Percentiles rank a stretch among this genome's conserved stretches.
These are phyloP conservation scores for Coemansia sp. DNA, from an alignment of 192 early-diverging fungal species.

Conservation along the genomic window DNA sequence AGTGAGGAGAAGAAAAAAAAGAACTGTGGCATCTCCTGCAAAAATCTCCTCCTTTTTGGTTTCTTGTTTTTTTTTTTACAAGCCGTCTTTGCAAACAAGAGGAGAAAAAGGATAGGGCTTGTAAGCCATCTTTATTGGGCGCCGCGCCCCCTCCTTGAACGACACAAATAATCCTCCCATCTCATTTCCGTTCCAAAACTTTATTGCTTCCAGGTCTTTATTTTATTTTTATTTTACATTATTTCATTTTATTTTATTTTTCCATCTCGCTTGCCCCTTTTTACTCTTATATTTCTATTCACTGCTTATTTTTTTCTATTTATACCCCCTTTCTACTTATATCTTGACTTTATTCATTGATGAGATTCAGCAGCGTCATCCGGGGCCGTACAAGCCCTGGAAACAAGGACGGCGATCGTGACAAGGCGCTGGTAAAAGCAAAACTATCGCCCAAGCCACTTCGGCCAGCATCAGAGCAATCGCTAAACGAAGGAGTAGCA, in stretches of 20 bases:
- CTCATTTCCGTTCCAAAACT: conserved; percentile 5
- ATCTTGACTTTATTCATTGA: not conserved
- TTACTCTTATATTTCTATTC: conserved; percentile 6
- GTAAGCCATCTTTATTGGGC: conserved; percentile 1
- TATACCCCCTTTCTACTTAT: not conserved
- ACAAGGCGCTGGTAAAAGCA: not conserved
- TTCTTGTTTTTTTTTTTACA: not conserved
- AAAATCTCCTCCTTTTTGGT: not conserved
- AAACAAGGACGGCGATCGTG: not conserved
- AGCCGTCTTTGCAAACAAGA: not conserved
- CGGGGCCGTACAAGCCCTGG: conserved; percentile 2
- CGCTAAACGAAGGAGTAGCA: conserved; percentile 6
- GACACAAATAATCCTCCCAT: not conserved
- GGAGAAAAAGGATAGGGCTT: not conserved
- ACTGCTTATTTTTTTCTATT: conserved; percentile 14
- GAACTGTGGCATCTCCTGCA: not conserved
- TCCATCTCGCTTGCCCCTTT: conserved; percentile 7
- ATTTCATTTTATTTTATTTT: conserved; percentile 5
- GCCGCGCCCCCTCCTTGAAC: not conserved
- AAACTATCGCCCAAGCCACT: not conserved
- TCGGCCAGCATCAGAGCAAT: conserved; percentile 11
- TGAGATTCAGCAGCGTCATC: conserved; percentile 15
- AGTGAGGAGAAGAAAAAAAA: not conserved
- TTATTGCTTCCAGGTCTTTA: not conserved
- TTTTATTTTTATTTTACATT: not conserved